These are phyloP conservation scores for Hippophae rhamnoides DNA, from an alignment of 306 rosid genomes.

Conservation along the genomic window DNA sequence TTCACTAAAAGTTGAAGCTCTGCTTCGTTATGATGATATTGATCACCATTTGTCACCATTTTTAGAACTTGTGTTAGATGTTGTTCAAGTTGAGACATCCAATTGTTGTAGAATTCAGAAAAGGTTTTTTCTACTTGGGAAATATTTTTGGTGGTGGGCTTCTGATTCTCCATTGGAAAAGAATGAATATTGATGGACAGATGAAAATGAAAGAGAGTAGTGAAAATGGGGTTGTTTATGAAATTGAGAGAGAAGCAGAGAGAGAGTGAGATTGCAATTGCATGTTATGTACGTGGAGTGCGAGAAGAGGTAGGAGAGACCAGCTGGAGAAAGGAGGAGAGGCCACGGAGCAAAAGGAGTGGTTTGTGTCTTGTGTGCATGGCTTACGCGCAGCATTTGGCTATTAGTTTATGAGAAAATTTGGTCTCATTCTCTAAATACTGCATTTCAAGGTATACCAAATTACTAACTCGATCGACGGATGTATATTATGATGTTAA, in stretches of 20 bases:
- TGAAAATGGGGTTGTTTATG: neutral
- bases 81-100: constrained; percentile 43
- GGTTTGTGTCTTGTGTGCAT: neutral
- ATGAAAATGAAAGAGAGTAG: neutral
- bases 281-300: neutral
- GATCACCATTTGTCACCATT: constrained; percentile 7
- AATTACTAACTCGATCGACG: too few relatives aligned
- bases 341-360: neutral
- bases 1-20: constrained; percentile 29
- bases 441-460: too few relatives aligned
- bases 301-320: neutral
- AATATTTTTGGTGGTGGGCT: constrained; percentile 14
- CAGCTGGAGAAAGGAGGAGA: constrained; percentile 32
- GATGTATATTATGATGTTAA: too few relatives aligned
- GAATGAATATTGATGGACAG: neutral
- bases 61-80: constrained; percentile 20
- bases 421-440: too few relatives aligned
- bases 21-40: neutral
- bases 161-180: neutral
- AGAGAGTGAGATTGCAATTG: too few relatives aligned
- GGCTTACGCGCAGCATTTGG: constrained; percentile 5
- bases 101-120: constrained; percentile 35
- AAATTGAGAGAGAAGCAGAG: neutral
- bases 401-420: neutral
- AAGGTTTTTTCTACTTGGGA: constrained; percentile 32